phyloP scores from a whole-genome alignment of 2,329 filamentous ascomycete genomes.

The Cercospora zeina region DNA sequence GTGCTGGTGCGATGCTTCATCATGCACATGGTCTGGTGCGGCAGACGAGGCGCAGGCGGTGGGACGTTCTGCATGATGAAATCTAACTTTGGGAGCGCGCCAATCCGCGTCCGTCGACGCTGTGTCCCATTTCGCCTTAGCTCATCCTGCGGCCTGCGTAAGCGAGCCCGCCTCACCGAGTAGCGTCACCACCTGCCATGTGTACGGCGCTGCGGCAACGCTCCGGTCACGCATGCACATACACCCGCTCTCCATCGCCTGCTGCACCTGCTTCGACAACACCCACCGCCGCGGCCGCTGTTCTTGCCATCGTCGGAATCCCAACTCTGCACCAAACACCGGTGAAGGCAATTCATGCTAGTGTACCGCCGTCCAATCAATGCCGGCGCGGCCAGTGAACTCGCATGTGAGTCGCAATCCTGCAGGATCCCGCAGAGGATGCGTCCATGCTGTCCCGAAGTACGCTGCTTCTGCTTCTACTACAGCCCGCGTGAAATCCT shows the following conservation, averaged over 20 bases:
- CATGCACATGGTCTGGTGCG: constrained; percentile 13
- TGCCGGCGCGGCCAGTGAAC: constrained; percentile 10
- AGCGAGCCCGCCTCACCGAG: constrained; percentile 16
- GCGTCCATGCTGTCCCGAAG: too few relatives aligned
- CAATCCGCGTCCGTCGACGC: too few relatives aligned
- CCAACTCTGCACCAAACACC: constrained; percentile 21
- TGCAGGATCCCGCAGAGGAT: constrained; percentile 21
- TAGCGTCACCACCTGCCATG: neutral
- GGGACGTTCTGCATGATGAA: constrained; percentile 12
- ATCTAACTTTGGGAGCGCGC: constrained; percentile 18
- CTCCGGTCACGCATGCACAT: neutral
- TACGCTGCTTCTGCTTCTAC: too few relatives aligned
- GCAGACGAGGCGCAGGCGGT: constrained; percentile 25
- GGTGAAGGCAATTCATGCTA: constrained; percentile 17
- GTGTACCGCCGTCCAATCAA: constrained; percentile 11
- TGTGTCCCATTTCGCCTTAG: constrained; percentile 3
- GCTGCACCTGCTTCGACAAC: neutral
- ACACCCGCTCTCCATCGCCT: neutral
- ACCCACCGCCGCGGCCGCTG: neutral
- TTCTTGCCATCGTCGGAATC: constrained; percentile 5
- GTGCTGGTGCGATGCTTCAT: constrained; percentile 5
- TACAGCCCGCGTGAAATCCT: neutral
- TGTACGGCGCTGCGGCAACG: neutral
- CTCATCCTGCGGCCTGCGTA: neutral
- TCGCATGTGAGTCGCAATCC: constrained; percentile 17